Base-by-base conservation (phyloP, 352 stramenopile genomes). In the Pythium scleroteichum region DNA sequence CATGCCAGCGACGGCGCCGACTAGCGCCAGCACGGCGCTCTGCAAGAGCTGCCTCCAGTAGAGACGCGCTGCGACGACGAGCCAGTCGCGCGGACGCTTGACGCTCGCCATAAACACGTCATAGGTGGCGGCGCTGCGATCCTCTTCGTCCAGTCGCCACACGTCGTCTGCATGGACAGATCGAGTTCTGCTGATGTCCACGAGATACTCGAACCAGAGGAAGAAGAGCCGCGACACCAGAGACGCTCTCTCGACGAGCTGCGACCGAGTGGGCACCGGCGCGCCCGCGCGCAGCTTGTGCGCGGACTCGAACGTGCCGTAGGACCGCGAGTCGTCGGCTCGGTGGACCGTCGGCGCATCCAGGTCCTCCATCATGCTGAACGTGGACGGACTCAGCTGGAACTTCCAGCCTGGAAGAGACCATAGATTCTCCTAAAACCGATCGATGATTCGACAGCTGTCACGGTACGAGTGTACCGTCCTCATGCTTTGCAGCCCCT, bases 81-180 rank as follows among this genome's bases (percentile, higher is more conserved):
- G 6, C 12, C 53, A 49, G 20, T 54, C 41, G 13, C 40, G 35
- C 4, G 45, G 24, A 7, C 26, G 16, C 42, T 49, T 61, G 14
- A 48, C 39, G 13, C 27, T 23, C 3, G 17, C 9, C 32, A 61
- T 61, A 38, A 57, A 61, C 42, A 22, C 9, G 42, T 60, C 38
- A 29, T 52, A 67, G 4, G 51, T 49, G 50, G 59, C 51, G 23
- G 38, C 51, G 52, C 59, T 67, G 51, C 44, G 59, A 24, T 67
- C 23, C 17, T 62, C 33, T 0, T 38, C 33, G 33, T 52, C 41
- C 27, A 64, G 20, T 20, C 39, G 12, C 49, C 49, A 64, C 20
- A 64, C 24, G 14, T 64, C 57, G 38, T 41, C 24, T 14, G 41
- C 20, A 8, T n/a, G 14, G 19, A 64, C 20, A 16, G 24, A 17